phyloP scores from a whole-genome alignment of 768 basidiomycete genomes.

The Coprinopsis marcescibilis region DNA sequence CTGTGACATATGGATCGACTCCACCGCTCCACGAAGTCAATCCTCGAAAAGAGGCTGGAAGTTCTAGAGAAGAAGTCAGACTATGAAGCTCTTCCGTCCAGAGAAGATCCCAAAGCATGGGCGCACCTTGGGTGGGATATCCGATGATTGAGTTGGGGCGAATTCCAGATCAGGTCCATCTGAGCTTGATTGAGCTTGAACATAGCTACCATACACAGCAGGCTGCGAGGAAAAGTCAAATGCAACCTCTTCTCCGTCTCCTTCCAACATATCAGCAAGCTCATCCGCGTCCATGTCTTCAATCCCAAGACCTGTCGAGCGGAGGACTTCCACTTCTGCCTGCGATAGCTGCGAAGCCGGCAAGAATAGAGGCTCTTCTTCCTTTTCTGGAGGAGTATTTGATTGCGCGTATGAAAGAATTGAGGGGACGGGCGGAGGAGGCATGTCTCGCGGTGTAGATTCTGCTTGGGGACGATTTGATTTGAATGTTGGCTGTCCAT shows the following conservation, averaged over 20 bases:
- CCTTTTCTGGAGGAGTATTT: constrained; percentile 13
- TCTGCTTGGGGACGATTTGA: constrained; percentile 1
- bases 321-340: constrained; percentile 46
- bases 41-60: constrained; percentile 52
- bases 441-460: constrained; percentile 15
- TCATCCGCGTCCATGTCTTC: constrained; percentile 63
- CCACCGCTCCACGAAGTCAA: constrained; percentile 22
- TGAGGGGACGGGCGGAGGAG: constrained; percentile 8
- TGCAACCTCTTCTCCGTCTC: constrained; percentile 51
- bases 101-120: constrained; percentile 28
- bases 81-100: too few species aligned
- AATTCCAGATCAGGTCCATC: constrained; percentile 34
- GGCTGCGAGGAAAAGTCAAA: constrained; percentile 30
- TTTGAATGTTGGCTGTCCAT: constrained; percentile 5
- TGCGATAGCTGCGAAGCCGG: constrained; percentile 52
- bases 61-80: constrained; percentile 25
- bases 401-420: not conserved
- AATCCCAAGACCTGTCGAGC: constrained; percentile 58
- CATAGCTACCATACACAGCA: constrained; percentile 12
- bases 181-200: constrained; percentile 16
- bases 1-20: constrained; percentile 8
- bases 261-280: constrained; percentile 53
- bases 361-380: constrained; percentile 37
- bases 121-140: constrained; percentile 15
- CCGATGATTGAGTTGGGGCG: constrained; percentile 34